Evolutionary conservation across 2,329 filamentous ascomycete genomes (phyloP).

Genomic region (Cordyceps cicadae): DNA sequence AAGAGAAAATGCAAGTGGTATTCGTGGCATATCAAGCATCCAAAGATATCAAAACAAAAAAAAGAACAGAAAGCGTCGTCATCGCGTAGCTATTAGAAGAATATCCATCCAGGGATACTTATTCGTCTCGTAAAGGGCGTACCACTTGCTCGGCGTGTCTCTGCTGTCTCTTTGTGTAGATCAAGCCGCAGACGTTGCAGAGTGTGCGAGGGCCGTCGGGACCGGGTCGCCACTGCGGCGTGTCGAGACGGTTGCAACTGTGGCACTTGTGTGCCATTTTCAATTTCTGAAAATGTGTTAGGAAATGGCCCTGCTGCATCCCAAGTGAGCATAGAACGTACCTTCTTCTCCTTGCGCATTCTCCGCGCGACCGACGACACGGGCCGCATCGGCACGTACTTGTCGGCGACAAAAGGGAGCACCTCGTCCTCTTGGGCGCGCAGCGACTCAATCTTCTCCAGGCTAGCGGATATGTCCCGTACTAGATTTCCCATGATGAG

Average conservation of each 20-base stretch:
- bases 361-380: background rate
- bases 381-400: background rate
- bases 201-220: slow-evolving; percentile 7
- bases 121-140: background rate
- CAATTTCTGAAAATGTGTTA: background rate
- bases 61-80: background rate
- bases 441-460: slow-evolving; percentile 8
- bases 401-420: background rate
- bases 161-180: slow-evolving; percentile 7
- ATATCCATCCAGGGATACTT: background rate
- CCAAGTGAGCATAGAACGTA: background rate
- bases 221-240: slow-evolving; percentile 10
- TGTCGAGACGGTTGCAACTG: slow-evolving; percentile 1
- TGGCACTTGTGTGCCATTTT: slow-evolving; percentile 6
- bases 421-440: background rate
- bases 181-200: slow-evolving; percentile 10
- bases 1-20: too few relatives aligned
- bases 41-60: background rate
- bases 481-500: slow-evolving; percentile 3
- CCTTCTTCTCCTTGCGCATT: slow-evolving; percentile 2
- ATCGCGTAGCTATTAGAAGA: background rate
- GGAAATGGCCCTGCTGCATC: background rate
- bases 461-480: background rate
- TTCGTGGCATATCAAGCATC: too few relatives aligned
- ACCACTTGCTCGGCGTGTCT: background rate